Evolutionary conservation across 352 stramenopile species (phyloP).

Genomic region (Globisporangium uncinulatum): DNA sequence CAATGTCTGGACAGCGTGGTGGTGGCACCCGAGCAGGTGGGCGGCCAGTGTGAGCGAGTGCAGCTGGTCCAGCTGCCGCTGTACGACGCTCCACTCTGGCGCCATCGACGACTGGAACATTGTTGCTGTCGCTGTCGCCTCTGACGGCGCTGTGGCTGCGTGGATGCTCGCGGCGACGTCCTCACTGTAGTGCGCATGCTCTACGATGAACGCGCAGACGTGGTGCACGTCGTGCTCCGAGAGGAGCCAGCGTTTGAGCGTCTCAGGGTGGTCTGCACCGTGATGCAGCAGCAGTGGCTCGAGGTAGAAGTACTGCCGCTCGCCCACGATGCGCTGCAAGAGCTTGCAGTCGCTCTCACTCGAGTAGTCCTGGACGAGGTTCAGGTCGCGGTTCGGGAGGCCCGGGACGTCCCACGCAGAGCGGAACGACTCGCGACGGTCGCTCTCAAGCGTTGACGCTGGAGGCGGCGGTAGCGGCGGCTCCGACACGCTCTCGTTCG

Average conservation of each 20-base stretch:
- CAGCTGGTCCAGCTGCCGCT: conserved; percentile 40
- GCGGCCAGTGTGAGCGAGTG: conserved; percentile 53
- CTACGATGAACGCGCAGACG: conserved; percentile 26
- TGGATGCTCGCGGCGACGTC: conserved; percentile 17
- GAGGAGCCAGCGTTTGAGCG: conserved; percentile 29
- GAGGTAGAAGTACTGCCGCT: conserved; percentile 79
- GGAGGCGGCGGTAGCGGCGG: background rate
- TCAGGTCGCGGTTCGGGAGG: conserved; percentile 45
- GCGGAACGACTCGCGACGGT: conserved; percentile 38
- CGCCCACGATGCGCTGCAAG: conserved; percentile 47
- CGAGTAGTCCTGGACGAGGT: conserved; percentile 76
- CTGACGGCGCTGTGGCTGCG: background rate
- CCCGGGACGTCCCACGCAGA: conserved; percentile 56
- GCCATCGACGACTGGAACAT: conserved; percentile 42
- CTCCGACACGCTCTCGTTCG: background rate
- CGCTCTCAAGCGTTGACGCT: background rate
- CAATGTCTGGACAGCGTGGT: conserved; percentile 25
- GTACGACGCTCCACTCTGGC: conserved; percentile 47
- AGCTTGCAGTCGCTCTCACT: conserved; percentile 59
- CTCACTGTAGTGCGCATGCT: conserved; percentile 21
- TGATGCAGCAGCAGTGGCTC: conserved; percentile 33
- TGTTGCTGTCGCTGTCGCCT: background rate
- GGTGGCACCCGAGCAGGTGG: conserved; percentile 58
- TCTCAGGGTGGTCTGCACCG: conserved; percentile 12
- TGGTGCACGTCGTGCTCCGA: conserved; percentile 32